Evolutionary conservation across 139 green algal species (phyloP), one percentile per base, ranked within the genome.

Genomic region (Diplosphaera chodatii): DNA sequence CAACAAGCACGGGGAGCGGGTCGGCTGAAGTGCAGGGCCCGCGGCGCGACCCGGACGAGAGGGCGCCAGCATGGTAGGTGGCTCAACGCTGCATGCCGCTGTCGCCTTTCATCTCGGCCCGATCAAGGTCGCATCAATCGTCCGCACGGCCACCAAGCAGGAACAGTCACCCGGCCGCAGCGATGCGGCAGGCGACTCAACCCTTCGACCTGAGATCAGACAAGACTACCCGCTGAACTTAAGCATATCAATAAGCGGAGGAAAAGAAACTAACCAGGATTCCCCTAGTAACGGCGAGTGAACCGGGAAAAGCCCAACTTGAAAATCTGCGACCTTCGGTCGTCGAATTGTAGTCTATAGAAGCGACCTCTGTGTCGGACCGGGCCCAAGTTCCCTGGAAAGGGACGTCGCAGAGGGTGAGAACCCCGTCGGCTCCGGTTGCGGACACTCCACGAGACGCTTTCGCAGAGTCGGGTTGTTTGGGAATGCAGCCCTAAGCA

Each of bases 201-300:
- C 55, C 48, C 78, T 87, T 90, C 83, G 86, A 91, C 86, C 86
- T 94, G 82, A 94, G 85, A 78, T 96, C 88, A 96, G 87, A 83
- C 86, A 91, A 93, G 87, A 85, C 67, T 85, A 96, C 89, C 89
- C 85, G 89, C 87, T 88, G 89, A 96, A 94, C 84, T 94, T 93
- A 92, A 96, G 87, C 90, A 96, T 94, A 93, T 96, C 88, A 93
- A 84, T 96, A 92, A 90, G 87, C 90, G 83, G 90, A 93, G 90
- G 90, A 96, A 93, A 93, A 96, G 84, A 94, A 94, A 93, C 83
- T 92, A 96, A 96, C 86, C 67, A 92, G 81, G 89, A 94, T 96
- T 90, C 86, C 86, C 87, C 77, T 93, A 94, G 88, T 94, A 95
- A 86, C 88, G 88, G 87, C 87, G 88, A 95, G 90, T 78, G 90